These are phyloP conservation scores for Lonicera japonica DNA, from an alignment of 129 eudicot genomes.

Conservation along the genomic window DNA sequence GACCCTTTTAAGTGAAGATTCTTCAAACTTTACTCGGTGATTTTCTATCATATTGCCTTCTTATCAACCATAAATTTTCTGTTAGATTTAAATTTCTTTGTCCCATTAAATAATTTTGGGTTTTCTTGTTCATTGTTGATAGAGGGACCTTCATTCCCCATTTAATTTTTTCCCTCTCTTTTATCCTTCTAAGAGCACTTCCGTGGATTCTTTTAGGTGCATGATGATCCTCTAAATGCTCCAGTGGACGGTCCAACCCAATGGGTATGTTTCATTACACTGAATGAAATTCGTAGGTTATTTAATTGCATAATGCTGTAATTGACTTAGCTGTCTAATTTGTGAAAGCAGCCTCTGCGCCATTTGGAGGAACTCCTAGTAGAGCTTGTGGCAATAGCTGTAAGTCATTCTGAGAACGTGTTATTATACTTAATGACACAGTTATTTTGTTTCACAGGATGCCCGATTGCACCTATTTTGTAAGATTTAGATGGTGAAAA, in stretches of 20 bases:
- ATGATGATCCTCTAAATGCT: slow-evolving; percentile 86
- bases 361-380: slow-evolving; percentile 84
- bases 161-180: background rate
- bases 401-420: slow-evolving; percentile 29
- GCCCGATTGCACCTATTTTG: background rate
- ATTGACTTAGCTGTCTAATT: slow-evolving; percentile 7
- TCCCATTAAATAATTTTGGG: too few relatives aligned
- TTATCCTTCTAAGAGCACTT: slow-evolving; percentile 13
- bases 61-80: background rate
- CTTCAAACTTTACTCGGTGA: background rate
- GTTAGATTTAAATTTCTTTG: background rate
- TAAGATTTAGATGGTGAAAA: too few relatives aligned
- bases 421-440: too few relatives aligned
- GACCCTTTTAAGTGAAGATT: too few relatives aligned
- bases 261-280: slow-evolving; percentile 57
- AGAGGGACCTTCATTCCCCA: background rate
- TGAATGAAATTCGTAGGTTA: slow-evolving; percentile 4
- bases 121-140: too few relatives aligned
- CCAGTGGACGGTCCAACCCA: slow-evolving; percentile 99
- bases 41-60: background rate
- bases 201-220: slow-evolving; percentile 54
- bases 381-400: slow-evolving; percentile 90
- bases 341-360: slow-evolving; percentile 67
- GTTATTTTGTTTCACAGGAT: background rate
- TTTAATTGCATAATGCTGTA: background rate